Base-by-base conservation (phyloP, 2,329 filamentous ascomycete genomes). In the Venturia asperata region DNA sequence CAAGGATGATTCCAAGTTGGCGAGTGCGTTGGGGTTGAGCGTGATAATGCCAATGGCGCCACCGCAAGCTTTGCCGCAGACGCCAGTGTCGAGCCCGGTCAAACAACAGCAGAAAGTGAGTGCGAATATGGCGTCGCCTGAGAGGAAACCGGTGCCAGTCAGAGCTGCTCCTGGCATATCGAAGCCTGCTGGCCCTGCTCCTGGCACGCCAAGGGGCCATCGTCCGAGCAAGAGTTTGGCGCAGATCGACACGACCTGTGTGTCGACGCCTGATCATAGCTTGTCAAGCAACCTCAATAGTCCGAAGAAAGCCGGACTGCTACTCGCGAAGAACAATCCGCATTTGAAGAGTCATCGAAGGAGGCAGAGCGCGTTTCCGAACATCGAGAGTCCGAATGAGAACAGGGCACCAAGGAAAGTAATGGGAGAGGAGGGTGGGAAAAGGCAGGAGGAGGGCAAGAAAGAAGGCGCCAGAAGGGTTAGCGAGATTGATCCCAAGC, bases 301-400 rank as follows among this genome's bases (percentile, higher is more conserved):
- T 39, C 27, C 52, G 27, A 7, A 5, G 17, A 58, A 80, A 79
- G 68, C 78, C 61, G 95, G 92, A 74, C 80, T 96, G 15, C 79
- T 94, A 11, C 80, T 96, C 43, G 89, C 88, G 65, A 86, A 91
- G 68, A 89, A 86, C 72, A 97, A 96, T 73, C 91, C 91, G 27
- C 91, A 96, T 72, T 81, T 95, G 37, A 90, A 88, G 76, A 91
- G 85, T 72, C 89, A 92, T 72, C 85, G 87, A 63, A 83, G 86
- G 66, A 85, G 75, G 37, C 76, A 77, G 67, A 75, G 73, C 62
- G 75, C 75, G 24, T 52, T 24, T 27, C 47, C 47, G 4, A 52
- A 27, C 15, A 21, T 52, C 13, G 47, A 52, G 21, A 24, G n/a
- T 49, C 45, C 45, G 19, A 10, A 13, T 15, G 10, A 21, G 21